Conservation (phyloP, 2,329 filamentous ascomycete species). For the Lasiodiplodia sp. region DNA sequence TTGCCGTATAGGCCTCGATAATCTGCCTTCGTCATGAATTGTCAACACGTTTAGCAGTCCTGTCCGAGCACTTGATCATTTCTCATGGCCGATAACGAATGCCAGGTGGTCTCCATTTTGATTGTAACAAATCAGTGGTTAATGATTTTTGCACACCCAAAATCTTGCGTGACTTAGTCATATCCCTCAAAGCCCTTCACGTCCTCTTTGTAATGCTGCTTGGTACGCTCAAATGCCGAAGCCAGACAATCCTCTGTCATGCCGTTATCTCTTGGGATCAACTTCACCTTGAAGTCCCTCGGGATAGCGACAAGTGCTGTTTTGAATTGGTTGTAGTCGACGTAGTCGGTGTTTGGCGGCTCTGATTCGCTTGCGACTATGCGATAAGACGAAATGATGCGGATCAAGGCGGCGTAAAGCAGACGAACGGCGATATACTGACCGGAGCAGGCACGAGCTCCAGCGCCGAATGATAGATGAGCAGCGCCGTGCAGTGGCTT, state of each 20-base stretch:
- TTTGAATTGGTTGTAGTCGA: conserved; percentile 69
- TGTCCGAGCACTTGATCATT: no score
- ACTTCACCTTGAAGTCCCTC: conserved; percentile 63
- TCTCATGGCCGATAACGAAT: no score
- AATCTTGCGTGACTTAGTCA: background rate
- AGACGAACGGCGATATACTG: conserved; percentile 60
- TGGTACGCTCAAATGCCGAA: conserved; percentile 55
- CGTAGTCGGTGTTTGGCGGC: conserved; percentile 68
- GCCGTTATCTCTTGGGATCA: conserved; percentile 59
- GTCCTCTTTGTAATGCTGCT: conserved; percentile 56
- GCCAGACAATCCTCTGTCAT: conserved; percentile 51
- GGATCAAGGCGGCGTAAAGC: conserved; percentile 58
- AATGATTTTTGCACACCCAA: background rate
- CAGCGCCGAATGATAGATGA: conserved; percentile 62
- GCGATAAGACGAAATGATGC: conserved; percentile 58
- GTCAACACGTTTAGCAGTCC: no score
- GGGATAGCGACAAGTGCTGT: conserved; percentile 67
- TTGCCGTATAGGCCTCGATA: background rate
- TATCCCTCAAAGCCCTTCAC: conserved; percentile 28
- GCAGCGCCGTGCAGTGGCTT: conserved; percentile 35
- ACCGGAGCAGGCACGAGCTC: conserved; percentile 60
- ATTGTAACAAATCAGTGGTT: background rate
- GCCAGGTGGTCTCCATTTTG: background rate
- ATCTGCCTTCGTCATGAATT: no score
- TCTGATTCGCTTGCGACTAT: conserved; percentile 57